Evolutionary conservation across 176 grass and related monocot genomes (phyloP).

Genomic region (Oryza brachyantha): DNA sequence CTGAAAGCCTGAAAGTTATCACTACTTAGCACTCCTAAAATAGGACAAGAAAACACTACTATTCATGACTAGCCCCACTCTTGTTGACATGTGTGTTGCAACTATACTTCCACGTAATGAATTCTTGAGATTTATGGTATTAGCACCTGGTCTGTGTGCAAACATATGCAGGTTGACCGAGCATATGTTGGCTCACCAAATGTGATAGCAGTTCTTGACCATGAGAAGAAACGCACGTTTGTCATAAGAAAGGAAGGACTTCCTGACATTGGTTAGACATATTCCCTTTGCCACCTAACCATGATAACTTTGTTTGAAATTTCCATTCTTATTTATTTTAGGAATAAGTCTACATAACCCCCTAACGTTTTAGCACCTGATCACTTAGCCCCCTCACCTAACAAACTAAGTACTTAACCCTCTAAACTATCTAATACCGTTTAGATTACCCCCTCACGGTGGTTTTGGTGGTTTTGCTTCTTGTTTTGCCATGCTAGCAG

Average conservation of each 20-base stretch:
- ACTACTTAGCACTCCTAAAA: too few relatives aligned
- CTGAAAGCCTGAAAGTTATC: neutral
- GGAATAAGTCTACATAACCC: too few relatives aligned
- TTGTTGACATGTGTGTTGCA: neutral
- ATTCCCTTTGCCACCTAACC: neutral
- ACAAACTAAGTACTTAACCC: too few relatives aligned
- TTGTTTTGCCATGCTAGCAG: too few relatives aligned
- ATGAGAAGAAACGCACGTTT: conserved; percentile 92
- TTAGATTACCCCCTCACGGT: too few relatives aligned
- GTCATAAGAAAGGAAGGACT: conserved; percentile 84
- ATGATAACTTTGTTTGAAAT: neutral
- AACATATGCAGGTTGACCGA: conserved; percentile 66
- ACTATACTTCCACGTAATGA: neutral
- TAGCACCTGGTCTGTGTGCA: neutral
- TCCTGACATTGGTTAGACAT: conserved; percentile 69
- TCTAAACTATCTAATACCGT: too few relatives aligned
- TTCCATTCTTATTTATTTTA: neutral
- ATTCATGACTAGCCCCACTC: too few relatives aligned
- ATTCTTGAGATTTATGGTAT: neutral
- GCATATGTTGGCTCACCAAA: conserved; percentile 84
- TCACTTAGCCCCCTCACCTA: too few relatives aligned
- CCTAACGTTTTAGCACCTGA: too few relatives aligned
- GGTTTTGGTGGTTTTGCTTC: too few relatives aligned
- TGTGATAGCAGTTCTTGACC: conserved; percentile 85
- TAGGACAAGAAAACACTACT: too few relatives aligned